These are phyloP conservation scores for Coffea canephora DNA, from an alignment of 257 asterid genomes.

Conservation along the genomic window DNA sequence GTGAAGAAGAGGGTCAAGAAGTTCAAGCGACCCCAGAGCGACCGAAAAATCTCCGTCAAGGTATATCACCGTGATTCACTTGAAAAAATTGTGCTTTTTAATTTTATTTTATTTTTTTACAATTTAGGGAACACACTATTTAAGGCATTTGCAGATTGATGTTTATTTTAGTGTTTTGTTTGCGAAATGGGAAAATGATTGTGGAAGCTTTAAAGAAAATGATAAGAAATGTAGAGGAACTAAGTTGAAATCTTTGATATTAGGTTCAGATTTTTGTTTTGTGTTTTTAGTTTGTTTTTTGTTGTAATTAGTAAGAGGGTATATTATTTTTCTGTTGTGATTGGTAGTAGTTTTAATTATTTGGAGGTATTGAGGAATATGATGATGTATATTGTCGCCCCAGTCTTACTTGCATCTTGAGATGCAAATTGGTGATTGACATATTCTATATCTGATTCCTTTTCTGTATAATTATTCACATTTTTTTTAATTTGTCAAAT, in stretches of 20 bases:
- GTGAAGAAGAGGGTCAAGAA: constrained; percentile 36
- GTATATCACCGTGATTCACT: background rate
- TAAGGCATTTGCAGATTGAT: background rate
- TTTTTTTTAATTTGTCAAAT: background rate
- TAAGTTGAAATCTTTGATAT: background rate
- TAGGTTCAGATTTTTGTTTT: background rate
- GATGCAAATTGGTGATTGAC: constrained; percentile 47
- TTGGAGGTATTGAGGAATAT: constrained; percentile 12
- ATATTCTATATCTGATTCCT: constrained; percentile 29
- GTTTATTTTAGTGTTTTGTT: background rate
- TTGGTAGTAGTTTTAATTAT: background rate
- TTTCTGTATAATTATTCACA: too few species aligned
- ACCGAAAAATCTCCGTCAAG: constrained; percentile 38
- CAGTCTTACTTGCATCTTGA: constrained; percentile 40
- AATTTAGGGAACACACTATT: background rate
- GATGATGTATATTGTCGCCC: constrained; percentile 50
- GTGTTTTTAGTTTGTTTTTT: background rate
- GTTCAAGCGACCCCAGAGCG: constrained; percentile 40
- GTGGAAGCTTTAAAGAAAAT: too few species aligned
- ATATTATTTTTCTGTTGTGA: background rate
- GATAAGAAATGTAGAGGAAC: background rate
- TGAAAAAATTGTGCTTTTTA: too few species aligned
- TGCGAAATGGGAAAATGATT: background rate
- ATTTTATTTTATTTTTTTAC: too few species aligned
- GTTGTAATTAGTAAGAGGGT: background rate